Conservation (phyloP, 2,329 filamentous ascomycete genomes). For the Rhynchosporium secalis region DNA sequence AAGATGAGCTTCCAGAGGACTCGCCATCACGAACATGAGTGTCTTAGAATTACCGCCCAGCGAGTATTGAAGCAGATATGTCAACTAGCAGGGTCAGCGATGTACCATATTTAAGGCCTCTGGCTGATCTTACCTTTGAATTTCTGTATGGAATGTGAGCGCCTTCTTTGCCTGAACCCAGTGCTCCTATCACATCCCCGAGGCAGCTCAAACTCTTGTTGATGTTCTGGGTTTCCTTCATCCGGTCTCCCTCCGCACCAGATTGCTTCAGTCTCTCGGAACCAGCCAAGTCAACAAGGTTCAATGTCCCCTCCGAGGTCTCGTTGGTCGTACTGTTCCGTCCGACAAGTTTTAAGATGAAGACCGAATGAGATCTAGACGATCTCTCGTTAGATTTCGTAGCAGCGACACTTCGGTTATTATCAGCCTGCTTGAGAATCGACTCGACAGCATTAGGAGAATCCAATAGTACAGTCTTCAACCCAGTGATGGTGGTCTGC, state of each 20-base stretch:
- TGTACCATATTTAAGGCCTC: background rate
- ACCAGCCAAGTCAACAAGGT: constrained; percentile 92
- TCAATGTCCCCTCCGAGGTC: constrained; percentile 87
- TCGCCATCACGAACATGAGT: constrained; percentile 99
- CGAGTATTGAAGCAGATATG: constrained; percentile 91
- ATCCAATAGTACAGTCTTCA: constrained; percentile 74
- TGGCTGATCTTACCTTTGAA: constrained; percentile 67
- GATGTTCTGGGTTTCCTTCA: constrained; percentile 96
- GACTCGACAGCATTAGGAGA: constrained; percentile 77
- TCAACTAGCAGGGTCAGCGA: constrained; percentile 56
- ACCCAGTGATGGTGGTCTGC: constrained; percentile 79
- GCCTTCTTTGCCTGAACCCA: constrained; percentile 77
- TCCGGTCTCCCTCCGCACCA: constrained; percentile 78
- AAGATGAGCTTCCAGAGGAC: constrained; percentile 84
- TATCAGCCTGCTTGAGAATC: constrained; percentile 77
- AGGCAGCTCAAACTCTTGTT: constrained; percentile 92
- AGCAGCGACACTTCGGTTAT: constrained; percentile 87
- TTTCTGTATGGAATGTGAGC: constrained; percentile 91
- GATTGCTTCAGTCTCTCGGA: constrained; percentile 89
- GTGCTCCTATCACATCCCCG: constrained; percentile 89
- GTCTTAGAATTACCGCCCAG: constrained; percentile 95
- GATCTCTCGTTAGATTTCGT: constrained; percentile 98
- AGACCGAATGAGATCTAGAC: constrained; percentile 92
- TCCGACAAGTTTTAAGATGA: constrained; percentile 80
- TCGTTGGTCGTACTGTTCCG: constrained; percentile 73